Evolutionary conservation across 306 rosid species (phyloP), one percentile per base, ranked within the genome.

Genomic region (Trifolium repens): DNA sequence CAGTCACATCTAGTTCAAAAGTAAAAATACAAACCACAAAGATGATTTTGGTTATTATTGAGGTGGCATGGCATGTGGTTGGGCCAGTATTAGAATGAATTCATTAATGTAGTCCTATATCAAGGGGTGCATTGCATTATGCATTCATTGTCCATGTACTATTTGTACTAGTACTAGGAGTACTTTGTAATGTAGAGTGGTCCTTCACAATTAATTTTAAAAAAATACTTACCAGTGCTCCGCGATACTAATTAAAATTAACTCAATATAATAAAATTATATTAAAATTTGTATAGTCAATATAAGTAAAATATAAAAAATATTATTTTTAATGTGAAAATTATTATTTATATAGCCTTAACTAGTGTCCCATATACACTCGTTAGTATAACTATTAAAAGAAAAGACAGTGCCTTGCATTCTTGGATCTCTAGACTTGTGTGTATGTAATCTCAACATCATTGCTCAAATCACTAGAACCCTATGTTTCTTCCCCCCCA

Each of bases 1-100:
- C 15, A 11, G 12, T 11, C 49, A 32, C 35, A 7, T 37, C 42
- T 6, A 37, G 42, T 10, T 57, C 8, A 44, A 44, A 44, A 10
- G 50, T 12, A 12, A 44, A 44, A 3, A 13, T 44, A 44, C 50
- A 44, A 44, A 44, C 12, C n/a, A 44, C 15, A 44, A 44, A 44
- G 5, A 43, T 3, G 15, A 44, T 44, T 59, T 27, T 59, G 17
- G 9, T 27, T 3, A 59, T 59, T 62, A 40, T 32, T 59, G 52
- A 43, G 44, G 44, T 43, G 44, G 74, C 74, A 72, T 15, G 10
- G 63, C 54, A 80, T 84, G 82, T 77, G 82, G 78, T 61, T 80
- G 84, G 84, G 82, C 65, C 79, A 74, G 10, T 9, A 11, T 55
- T 22, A 67, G 60, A 26, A 14, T 46, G 59, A 69, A 69, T 60